Base-by-base conservation (phyloP, 2,329 filamentous ascomycete species). In the Ophidiomyces ophidiicola region DNA sequence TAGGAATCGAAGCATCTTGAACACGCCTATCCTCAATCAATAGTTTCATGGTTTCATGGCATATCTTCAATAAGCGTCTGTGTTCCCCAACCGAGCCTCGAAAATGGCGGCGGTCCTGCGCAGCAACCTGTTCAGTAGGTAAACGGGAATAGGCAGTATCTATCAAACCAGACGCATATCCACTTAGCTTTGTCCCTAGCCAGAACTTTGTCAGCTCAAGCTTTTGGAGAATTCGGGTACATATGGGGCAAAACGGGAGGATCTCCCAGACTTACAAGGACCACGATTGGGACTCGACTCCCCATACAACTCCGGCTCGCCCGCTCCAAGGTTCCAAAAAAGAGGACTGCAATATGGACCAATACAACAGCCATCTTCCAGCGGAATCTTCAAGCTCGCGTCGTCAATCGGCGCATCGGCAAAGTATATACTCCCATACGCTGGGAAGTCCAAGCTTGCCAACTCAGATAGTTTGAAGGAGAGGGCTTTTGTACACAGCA, bases 381-480 rank as follows among this genome's bases (percentile, higher is more conserved):
- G 42, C 2, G 48, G 47, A 26, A 56, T 42, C 33, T 52, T 54
- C 6, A 19, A 23, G 4, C 34, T 6, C 7, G 32, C 34, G 2
- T 50, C 50, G n/a, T 32, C 19, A 21, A 55, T 29, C 1, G 56
- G 50, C 6, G 43, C 48, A 48, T 54, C 46, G 12, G 51, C 32
- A 36, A 57, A 57, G 36, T 59, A 59, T 19, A 63, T 45, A 44
- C 57, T 64, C 0, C 61, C 58, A 48, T 59, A 64, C 0, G 55
- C 59, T 14, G 59, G 58, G 39, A 64, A 63, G 23, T 58, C 39
- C 42, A 59, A 25, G 15, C 51, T 37, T 14, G 51, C 50, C 36
- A 61, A 46, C 25, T 61, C 48, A 45, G 48, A 47, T 2, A 61
- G 48, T 24, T 44, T 48, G 10, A 52, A 43, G 29, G 41, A 55